Base-by-base conservation (phyloP, 164 flowering plant species). In the Berberis thunbergii region DNA sequence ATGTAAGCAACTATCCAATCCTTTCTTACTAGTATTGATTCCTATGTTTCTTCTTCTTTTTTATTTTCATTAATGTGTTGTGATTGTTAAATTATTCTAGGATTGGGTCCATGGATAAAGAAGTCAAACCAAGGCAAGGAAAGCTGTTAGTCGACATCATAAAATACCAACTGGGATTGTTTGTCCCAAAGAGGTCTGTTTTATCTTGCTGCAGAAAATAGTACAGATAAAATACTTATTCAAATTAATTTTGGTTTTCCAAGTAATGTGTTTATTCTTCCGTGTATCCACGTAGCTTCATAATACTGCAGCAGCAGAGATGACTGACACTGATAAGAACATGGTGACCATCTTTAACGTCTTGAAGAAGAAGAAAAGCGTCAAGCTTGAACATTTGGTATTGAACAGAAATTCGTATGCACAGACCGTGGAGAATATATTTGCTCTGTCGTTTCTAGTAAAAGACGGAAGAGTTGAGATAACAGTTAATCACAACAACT, bases 381-480 rank as follows among this genome's bases (percentile, higher is more conserved):
- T 55, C 6, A 55, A 39, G 42, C 58, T 55, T 12, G 58, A 55
- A 26, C 5, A 55, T 26, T 38, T 55, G 5, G 58, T 55, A 13
- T 38, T 55, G 42, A 55, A 55, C 41, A 13, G 58, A 55, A 55
- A 13, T 41, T 55, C 58, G 10, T 55, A 13, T 39, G 58, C 58
- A 2, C 58, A 55, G 26, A 55, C 58, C 1, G 41, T 55, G 11
- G 58, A 55, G 58, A 55, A 55, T 8, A 55, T 55, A 3, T 55
- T 55, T 55, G 42, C 58, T 55, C 58, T 55, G 9, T 55, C 58
- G 7, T 55, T 55, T 26, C 42, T 55, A 6, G 40, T 26, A 2
- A 55, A 55, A 55, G 58, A 55, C 38, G 58, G 58, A 26, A 13
- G 58, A 55, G 58, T 55, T 9, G 41, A 55, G 10, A 55, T 55